phyloP scores from a whole-genome alignment of 2,329 filamentous ascomycete genomes.

The Metarhizium sp. region DNA sequence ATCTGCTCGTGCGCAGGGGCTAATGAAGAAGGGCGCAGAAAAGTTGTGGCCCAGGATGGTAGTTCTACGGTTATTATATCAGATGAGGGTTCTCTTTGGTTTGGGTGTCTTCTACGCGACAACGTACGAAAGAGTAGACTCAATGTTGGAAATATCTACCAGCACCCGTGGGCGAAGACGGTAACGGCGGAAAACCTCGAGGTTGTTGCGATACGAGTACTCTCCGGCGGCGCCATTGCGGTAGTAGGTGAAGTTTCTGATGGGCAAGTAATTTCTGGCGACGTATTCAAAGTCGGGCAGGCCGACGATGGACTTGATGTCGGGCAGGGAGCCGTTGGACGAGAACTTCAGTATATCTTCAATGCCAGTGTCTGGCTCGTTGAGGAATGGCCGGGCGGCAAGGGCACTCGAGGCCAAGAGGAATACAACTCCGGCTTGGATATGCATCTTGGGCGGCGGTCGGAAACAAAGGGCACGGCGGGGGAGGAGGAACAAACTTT shows the following conservation, averaged over 20 bases:
- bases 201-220: conserved; percentile 47
- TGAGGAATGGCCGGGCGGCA: conserved; percentile 33
- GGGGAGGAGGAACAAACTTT: too few relatives aligned
- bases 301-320: conserved; percentile 34
- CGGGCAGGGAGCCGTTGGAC: conserved; percentile 3
- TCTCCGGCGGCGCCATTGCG: conserved; percentile 46
- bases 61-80: conserved; percentile 23
- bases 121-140: conserved; percentile 20
- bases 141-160: conserved; percentile 37
- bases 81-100: conserved; percentile 4
- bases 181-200: conserved; percentile 42
- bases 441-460: neutral
- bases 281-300: conserved; percentile 46
- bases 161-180: conserved; percentile 38
- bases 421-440: neutral
- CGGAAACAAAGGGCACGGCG: too few relatives aligned
- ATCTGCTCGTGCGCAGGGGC: conserved; percentile 35
- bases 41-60: conserved; percentile 44
- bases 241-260: conserved; percentile 44
- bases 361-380: conserved; percentile 37
- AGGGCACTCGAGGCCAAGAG: conserved; percentile 13
- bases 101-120: neutral
- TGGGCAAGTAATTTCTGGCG: conserved; percentile 37
- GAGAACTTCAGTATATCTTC: conserved; percentile 23
- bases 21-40: conserved; percentile 45